Evolutionary conservation across 768 basidiomycete species (phyloP).

Genomic region (Lyophyllum decastes): DNA sequence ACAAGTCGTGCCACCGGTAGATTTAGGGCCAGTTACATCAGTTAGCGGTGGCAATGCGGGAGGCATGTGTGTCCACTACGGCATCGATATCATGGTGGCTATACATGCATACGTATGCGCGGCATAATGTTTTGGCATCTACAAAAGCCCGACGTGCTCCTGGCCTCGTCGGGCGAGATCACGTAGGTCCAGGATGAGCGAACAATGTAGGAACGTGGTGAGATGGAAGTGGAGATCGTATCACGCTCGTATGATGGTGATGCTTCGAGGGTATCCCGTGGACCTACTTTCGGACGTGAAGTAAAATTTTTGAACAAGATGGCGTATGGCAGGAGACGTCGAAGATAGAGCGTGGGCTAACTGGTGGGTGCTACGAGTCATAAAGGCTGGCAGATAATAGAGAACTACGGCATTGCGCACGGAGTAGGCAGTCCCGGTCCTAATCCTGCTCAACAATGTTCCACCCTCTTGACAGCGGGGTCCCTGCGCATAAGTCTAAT

Average conservation of each 20-base stretch:
- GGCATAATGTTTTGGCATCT: not conserved
- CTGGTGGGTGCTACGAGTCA: not conserved
- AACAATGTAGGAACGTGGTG: constrained; percentile 19
- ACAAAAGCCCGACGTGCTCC: constrained; percentile 3
- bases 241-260: not conserved
- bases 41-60: not conserved
- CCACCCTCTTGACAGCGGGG: not conserved
- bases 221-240: constrained; percentile 1
- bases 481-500: not conserved
- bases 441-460: not conserved
- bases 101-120: not conserved
- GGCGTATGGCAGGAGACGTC: not conserved
- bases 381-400: not conserved
- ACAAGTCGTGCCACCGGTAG: not conserved
- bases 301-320: not conserved
- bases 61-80: not conserved
- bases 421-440: not conserved
- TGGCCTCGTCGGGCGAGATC: not conserved
- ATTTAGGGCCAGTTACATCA: not conserved
- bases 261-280: constrained; percentile 7
- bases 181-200: constrained; percentile 14
- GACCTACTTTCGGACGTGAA: not conserved
- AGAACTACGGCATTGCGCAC: not conserved
- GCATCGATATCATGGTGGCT: not conserved
- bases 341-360: not conserved